Conservation (phyloP, 352 stramenopile genomes). For the Phytophthora tentaculata region DNA sequence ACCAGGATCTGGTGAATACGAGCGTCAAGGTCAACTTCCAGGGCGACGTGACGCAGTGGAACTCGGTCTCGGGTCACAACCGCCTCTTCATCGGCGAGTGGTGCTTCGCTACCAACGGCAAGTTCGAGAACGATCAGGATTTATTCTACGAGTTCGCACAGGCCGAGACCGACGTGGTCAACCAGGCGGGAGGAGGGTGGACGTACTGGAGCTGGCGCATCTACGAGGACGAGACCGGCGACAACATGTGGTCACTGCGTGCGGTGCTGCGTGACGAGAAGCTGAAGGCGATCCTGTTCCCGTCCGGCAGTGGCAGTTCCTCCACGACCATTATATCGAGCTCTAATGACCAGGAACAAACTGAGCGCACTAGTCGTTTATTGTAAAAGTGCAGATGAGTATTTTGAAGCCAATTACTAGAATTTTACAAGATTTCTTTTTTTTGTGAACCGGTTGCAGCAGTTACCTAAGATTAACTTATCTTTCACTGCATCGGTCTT, state of each 20-base stretch:
- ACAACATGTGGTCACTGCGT: conserved; percentile 74
- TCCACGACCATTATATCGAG: conserved; percentile 5
- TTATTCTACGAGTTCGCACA: conserved; percentile 59
- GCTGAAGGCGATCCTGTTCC: conserved; percentile 40
- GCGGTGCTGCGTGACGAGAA: conserved; percentile 58
- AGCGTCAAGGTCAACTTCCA: conserved; percentile 54
- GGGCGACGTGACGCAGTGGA: conserved; percentile 48
- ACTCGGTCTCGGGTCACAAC: conserved; percentile 41
- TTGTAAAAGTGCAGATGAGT: too few species aligned
- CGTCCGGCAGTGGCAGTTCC: conserved; percentile 22
- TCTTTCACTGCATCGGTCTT: too few species aligned
- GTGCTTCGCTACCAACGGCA: conserved; percentile 63
- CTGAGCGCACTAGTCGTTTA: conserved; percentile 5
- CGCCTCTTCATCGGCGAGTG: conserved; percentile 70
- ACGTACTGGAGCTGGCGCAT: conserved; percentile 82
- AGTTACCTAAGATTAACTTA: too few species aligned
- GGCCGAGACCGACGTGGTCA: conserved; percentile 56
- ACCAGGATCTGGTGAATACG: conserved; percentile 53
- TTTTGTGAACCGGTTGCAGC: too few species aligned
- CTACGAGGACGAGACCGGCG: conserved; percentile 60
- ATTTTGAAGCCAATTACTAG: too few species aligned
- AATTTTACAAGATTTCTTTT: too few species aligned
- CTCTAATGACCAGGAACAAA: conserved; percentile 15
- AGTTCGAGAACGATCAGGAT: conserved; percentile 54
- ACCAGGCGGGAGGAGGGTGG: conserved; percentile 63